Conservation (phyloP, 1,284 basidiomycete genomes). For the Marasmius fiardii region DNA sequence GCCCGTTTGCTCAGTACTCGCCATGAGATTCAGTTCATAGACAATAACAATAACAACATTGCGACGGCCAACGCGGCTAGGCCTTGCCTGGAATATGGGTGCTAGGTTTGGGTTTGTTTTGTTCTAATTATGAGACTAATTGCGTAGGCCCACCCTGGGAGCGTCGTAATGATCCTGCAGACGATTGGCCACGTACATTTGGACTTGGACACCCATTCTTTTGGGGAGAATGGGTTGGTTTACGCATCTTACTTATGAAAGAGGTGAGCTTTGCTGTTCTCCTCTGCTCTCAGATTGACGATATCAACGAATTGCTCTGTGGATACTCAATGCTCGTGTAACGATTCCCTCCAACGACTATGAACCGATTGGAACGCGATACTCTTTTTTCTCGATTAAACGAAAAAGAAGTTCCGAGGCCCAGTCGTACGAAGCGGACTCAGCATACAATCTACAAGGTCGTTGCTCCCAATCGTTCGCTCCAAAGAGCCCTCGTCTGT, state of each 20-base stretch:
- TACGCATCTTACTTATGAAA: conserved; percentile 24
- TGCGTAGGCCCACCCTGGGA: conserved; percentile 20
- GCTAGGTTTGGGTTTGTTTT: conserved; percentile 20
- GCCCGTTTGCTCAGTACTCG: not conserved
- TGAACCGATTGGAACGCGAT: not conserved
- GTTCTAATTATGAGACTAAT: not conserved
- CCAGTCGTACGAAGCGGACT: no score
- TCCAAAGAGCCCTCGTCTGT: conserved; percentile 24
- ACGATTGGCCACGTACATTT: conserved; percentile 21
- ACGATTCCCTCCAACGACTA: not conserved
- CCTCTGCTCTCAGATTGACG: not conserved
- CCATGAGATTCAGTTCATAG: conserved; percentile 20
- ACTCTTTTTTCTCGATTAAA: not conserved
- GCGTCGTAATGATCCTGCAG: conserved; percentile 27
- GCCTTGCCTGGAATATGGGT: conserved; percentile 22
- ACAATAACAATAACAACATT: conserved; percentile 26
- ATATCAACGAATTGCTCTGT: not conserved
- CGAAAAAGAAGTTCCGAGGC: not conserved
- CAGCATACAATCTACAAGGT: conserved; percentile 24
- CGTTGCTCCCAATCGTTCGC: conserved; percentile 27
- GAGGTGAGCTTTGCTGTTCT: conserved; percentile 22
- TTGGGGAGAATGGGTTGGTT: conserved; percentile 20
- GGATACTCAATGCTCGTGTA: conserved; percentile 18
- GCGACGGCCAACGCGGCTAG: conserved; percentile 24
- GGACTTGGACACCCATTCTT: conserved; percentile 22